Percentiles rank a stretch among this genome's conserved stretches.
phyloP scores from a whole-genome alignment of 176 grass and related monocot species.

The Lolium perenne region DNA sequence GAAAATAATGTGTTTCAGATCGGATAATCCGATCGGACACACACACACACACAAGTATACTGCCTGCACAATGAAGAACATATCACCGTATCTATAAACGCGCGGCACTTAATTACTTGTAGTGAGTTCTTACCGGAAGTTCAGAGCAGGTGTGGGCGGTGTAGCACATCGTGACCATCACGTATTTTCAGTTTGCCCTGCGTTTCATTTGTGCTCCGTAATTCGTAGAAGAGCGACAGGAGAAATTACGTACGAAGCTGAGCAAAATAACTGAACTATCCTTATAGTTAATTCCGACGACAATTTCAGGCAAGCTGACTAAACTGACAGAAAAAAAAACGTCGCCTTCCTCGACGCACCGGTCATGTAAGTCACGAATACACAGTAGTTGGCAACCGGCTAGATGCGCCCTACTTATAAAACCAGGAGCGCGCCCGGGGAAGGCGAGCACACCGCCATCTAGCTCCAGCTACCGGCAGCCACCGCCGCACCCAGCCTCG shows the following conservation, averaged over 20 bases:
- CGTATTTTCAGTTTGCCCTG: no score
- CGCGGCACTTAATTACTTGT: no score
- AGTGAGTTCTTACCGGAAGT: no score
- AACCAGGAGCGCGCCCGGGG: neutral
- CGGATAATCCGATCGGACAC: no score
- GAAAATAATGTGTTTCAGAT: no score
- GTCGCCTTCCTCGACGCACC: neutral
- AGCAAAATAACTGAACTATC: neutral
- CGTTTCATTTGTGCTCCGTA: neutral
- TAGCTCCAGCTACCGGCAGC: neutral
- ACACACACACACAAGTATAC: no score
- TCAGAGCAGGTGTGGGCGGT: no score
- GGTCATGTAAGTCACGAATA: no score
- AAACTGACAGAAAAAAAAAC: neutral
- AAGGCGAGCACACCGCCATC: neutral
- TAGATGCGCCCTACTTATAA: constrained; percentile 13
- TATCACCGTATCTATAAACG: no score
- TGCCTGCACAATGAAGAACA: no score
- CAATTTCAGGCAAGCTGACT: neutral
- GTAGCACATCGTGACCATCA: no score
- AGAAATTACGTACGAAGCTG: neutral
- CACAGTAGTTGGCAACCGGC: neutral
- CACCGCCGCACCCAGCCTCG: neutral
- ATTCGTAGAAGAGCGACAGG: neutral
- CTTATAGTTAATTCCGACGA: neutral